These are phyloP conservation scores for Zostera marina DNA, from an alignment of 116 monocot species.

Conservation along the genomic window DNA sequence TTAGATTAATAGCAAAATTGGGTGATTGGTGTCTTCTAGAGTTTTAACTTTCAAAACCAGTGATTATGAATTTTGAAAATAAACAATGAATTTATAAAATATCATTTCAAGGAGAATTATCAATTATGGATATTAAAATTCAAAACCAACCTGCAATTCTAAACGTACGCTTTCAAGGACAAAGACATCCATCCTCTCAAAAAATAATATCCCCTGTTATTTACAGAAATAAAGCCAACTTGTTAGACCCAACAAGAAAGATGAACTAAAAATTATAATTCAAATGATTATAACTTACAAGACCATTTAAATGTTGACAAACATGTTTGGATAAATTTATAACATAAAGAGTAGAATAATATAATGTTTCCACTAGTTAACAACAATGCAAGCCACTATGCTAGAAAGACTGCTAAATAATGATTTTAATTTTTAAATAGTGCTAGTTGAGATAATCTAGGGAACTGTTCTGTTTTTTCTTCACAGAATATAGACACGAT, in stretches of 20 bases:
- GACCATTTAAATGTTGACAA: too few species aligned
- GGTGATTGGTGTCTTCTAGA: too few species aligned
- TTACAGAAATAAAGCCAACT: not conserved
- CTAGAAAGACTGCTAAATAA: too few species aligned
- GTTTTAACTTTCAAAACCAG: not conserved
- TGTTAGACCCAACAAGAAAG: not conserved
- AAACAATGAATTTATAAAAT: not conserved
- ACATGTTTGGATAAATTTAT: not conserved
- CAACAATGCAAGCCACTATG: too few species aligned
- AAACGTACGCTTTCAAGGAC: conserved; percentile 50
- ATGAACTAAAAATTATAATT: not conserved
- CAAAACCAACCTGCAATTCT: conserved; percentile 43
- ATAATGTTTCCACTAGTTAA: too few species aligned
- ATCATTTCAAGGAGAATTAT: not conserved
- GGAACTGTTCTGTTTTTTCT: too few species aligned
- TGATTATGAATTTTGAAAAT: not conserved
- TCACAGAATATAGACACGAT: too few species aligned
- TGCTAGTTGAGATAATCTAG: too few species aligned
- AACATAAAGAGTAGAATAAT: too few species aligned
- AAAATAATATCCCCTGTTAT: conserved; percentile 69
- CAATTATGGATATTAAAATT: not conserved
- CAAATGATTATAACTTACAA: not conserved
- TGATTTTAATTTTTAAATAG: too few species aligned
- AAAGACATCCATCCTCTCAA: conserved; percentile 80
- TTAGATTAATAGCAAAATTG: too few species aligned